Evolutionary conservation across 2,329 filamentous ascomycete species (phyloP), one percentile per base, ranked within the genome.

Genomic region (Penicillium hesseltinei): DNA sequence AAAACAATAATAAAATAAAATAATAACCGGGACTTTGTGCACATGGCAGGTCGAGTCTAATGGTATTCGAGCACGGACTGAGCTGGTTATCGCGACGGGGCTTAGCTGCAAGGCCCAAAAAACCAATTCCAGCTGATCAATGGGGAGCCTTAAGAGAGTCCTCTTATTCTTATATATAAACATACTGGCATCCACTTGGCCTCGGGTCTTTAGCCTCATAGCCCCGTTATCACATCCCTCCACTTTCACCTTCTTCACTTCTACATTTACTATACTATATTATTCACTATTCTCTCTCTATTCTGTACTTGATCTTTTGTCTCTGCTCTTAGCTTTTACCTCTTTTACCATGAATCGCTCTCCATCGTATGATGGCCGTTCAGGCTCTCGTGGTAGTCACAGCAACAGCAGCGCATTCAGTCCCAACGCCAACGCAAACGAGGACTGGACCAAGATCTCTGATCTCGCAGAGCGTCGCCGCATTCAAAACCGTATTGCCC

Each of bases 391-490:
- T 68, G 82, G 85, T 40, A 83, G 80, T 63, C 87, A 91, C 72
- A 88, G 88, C 73, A 95, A 90, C 61, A 96, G 91, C 80, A 96
- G 91, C 78, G 93, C 93, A 67, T 96, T 96, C 81, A 95, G 91
- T 78, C 89, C 89, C 69, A 95, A 91, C 63, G 93, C 92, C 68
- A 95, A 96, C 75, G 90, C 93, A 54, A 92, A 97, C 72, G 93
- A 97, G 79, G 93, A 97, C 80, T 97, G 93, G 93, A 97, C 93
- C 73, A 96, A 97, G 85, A 96, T 97, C 74, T 96, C 93, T 57
- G 93, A 97, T 76, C 87, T 97, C 59, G 93, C 92, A 51, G 93
- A 97, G 79, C 88, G 94, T 71, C 84, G 92, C 70, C 86, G 92
- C 73, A 96, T 97, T 80, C 92, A 97, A 79, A 97, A 97, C 80